Evolutionary conservation across 768 basidiomycete genomes (phyloP).

Genomic region (Megacollybia marginata): DNA sequence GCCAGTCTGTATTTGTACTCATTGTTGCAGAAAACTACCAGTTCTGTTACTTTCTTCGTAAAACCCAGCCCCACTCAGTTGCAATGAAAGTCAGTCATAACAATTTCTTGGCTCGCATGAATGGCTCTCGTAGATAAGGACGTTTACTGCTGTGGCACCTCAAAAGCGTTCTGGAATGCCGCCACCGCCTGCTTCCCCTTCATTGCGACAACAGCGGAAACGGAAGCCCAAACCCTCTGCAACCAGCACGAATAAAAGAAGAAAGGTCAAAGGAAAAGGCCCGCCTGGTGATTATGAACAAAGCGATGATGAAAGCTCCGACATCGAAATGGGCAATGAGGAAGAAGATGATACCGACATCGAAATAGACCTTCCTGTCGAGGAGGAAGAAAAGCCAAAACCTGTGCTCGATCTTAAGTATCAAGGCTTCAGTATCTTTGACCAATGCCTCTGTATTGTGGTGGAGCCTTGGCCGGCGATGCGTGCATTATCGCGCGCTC

Average conservation of each 20-base stretch:
- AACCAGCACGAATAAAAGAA: constrained; percentile 19
- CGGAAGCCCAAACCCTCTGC: constrained; percentile 6
- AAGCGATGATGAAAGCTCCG: constrained; percentile 3
- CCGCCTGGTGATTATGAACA: constrained; percentile 15
- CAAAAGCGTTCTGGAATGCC: constrained; percentile 9
- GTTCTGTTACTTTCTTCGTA: constrained; percentile 85
- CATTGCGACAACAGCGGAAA: constrained; percentile 14
- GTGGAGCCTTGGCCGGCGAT: constrained; percentile 74
- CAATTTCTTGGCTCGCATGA: not conserved
- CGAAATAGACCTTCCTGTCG: constrained; percentile 12
- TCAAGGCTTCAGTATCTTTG: constrained; percentile 63
- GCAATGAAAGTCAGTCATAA: constrained; percentile 61
- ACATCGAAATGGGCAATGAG: constrained; percentile 10
- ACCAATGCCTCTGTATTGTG: constrained; percentile 72
- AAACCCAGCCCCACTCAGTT: constrained; percentile 74
- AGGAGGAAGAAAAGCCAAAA: constrained; percentile 74
- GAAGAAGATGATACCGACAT: constrained; percentile 11
- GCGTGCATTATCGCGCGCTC: constrained; percentile 26
- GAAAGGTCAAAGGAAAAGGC: constrained; percentile 32
- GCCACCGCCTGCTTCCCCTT: constrained; percentile 9
- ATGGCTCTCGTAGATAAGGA: constrained; percentile 26
- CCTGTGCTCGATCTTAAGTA: constrained; percentile 59
- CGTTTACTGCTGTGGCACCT: constrained; percentile 24
- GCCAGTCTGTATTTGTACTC: constrained; percentile 2
- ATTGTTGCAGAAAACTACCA: constrained; percentile 67